These are phyloP conservation scores for Nematocida sp. DNA, from an alignment of 371 early-diverging fungal genomes.

Conservation along the genomic window DNA sequence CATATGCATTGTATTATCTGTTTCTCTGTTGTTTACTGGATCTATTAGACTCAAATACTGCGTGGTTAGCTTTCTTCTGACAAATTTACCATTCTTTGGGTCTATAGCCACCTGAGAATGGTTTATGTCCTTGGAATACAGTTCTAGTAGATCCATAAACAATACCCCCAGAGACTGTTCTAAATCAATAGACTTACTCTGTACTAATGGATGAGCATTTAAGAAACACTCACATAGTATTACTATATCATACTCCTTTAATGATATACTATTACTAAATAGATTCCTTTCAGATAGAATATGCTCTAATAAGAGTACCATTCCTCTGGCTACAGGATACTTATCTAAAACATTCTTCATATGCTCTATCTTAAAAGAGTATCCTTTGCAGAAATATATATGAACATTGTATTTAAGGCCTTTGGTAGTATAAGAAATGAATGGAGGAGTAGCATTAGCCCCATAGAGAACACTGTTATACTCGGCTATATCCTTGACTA, in stretches of 20 bases:
- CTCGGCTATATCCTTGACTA: neutral
- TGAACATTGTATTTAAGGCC: neutral
- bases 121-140: slow-evolving; percentile 66
- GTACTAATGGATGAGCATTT: slow-evolving; percentile 67
- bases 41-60: slow-evolving; percentile 1
- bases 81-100: slow-evolving; percentile 8
- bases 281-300: neutral
- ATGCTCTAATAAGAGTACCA: neutral
- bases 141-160: slow-evolving; percentile 82
- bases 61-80: neutral
- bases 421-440: neutral
- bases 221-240: neutral
- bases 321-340: neutral
- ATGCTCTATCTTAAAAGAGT: neutral
- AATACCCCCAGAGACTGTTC: slow-evolving; percentile 76
- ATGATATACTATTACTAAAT: neutral
- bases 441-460: neutral
- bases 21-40: neutral
- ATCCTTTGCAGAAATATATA: neutral
- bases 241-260: slow-evolving; percentile 4
- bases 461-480: neutral
- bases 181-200: slow-evolving; percentile 67
- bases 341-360: neutral
- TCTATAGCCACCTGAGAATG: neutral
- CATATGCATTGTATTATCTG: neutral